Base-by-base conservation (phyloP, 2,329 filamentous ascomycete genomes). In the Sordariomycetes sp. region DNA sequence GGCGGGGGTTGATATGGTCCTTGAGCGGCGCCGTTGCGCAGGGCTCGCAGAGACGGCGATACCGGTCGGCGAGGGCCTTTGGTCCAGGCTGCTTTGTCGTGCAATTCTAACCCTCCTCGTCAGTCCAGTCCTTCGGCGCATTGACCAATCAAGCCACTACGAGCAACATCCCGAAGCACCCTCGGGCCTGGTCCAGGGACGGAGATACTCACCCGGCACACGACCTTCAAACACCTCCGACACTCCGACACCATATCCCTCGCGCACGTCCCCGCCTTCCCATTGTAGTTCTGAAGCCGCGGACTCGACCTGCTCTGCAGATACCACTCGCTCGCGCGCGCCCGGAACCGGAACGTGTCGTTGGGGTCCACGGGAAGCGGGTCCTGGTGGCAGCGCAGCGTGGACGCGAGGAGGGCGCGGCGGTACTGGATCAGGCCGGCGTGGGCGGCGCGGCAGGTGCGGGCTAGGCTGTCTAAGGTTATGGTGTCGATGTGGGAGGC, bases 241-340 rank as follows among this genome's bases (percentile, higher is more conserved):
- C 92, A 96, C 63, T 87, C 85, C 50, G 78, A 81, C 5, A 97
- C 92, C 81, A 95, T 81, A 69, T 96, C 92, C 60, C 89, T 79
- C 24, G 92, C 92, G 67, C 92, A 97, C 63, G 79, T 78, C 5
- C 87, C 85, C 32, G 87, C 77, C 69, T 89, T 92, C 56, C 86
- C 85, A 61, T 76, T 73, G 62, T 74, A 76, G 57, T 77, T 63
- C 71, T 81, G 25, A 12, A 56, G 34, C 17, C n/a, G 71, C 51
- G 73, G 72, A 57, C 81, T 75, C 60, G 81, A 75, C 73, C 83
- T 79, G 63, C 82, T 35, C 34, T 52, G 45, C 25, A 56, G 81
- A 65, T 75, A 78, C 78, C 77, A 82, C 66, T 80, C 79, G 59
- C 74, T 72, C 35, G 79, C 78, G 57, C 79, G 74, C 52, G 80